Evolutionary conservation across 208 protist species (phyloP).

Genomic region (Crithidia brevicula): DNA sequence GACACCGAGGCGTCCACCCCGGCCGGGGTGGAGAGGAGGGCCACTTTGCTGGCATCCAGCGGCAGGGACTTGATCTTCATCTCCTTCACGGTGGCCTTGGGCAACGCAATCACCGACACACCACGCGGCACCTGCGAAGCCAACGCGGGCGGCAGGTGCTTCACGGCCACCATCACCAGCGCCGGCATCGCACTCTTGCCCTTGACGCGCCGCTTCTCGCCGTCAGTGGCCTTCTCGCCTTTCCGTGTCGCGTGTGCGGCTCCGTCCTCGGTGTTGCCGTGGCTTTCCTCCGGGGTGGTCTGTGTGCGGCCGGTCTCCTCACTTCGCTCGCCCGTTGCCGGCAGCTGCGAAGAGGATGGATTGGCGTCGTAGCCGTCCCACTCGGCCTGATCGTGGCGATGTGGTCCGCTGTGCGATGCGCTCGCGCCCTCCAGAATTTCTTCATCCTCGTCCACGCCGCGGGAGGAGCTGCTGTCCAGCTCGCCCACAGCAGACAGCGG

Average conservation of each 20-base stretch:
- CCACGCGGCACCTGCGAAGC: constrained; percentile 31
- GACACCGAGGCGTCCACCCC: neutral
- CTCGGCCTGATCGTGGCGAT: neutral
- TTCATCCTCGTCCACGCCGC: constrained; percentile 26
- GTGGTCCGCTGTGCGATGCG: constrained; percentile 1
- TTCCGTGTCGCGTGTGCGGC: neutral
- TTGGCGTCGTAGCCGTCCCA: constrained; percentile 13
- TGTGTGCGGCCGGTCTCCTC: constrained; percentile 5
- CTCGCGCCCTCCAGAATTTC: neutral
- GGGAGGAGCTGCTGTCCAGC: constrained; percentile 37
- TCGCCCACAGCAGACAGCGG: constrained; percentile 33
- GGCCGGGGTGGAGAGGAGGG: neutral
- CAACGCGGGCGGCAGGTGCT: constrained; percentile 23
- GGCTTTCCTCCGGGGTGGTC: neutral
- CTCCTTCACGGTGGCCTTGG: constrained; percentile 9
- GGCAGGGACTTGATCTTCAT: constrained; percentile 11
- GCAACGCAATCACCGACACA: constrained; percentile 30
- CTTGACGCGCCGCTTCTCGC: neutral
- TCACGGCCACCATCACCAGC: constrained; percentile 34
- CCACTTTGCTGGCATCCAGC: neutral
- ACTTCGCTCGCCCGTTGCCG: neutral
- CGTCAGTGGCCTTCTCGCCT: neutral
- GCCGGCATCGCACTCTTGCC: constrained; percentile 4
- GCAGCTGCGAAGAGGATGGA: constrained; percentile 17
- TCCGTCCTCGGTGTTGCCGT: neutral